Evolutionary conservation across 257 asterid genomes (phyloP).

Genomic region (Euphrasia confusa): DNA sequence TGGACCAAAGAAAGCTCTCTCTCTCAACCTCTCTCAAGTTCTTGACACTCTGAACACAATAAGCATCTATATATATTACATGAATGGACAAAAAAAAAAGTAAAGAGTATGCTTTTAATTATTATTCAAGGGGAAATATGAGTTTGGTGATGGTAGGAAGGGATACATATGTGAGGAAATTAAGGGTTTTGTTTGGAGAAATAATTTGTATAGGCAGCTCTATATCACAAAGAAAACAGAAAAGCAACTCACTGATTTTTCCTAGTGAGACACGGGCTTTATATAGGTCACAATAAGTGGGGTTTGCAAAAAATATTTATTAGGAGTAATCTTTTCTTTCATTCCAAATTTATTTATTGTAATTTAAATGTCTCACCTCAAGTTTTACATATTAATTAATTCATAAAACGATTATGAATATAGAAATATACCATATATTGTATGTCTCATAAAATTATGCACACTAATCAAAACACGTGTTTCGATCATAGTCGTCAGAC

Average conservation of each 20-base stretch:
- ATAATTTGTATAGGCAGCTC: background rate
- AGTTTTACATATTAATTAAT: too few species aligned
- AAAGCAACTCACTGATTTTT: conserved; percentile 8
- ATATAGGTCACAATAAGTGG: conserved; percentile 38
- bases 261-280: conserved; percentile 23
- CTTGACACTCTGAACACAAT: too few species aligned
- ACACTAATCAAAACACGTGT: background rate
- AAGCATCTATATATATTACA: too few species aligned
- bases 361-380: too few species aligned
- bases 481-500: conserved; percentile 17
- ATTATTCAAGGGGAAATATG: background rate
- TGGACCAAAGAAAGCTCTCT: conserved; percentile 99
- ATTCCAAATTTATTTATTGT: too few species aligned
- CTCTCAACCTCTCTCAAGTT: background rate
- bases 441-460: too few species aligned
- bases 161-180: background rate
- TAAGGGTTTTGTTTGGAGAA: background rate
- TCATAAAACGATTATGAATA: too few species aligned
- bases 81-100: background rate
- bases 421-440: too few species aligned
- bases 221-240: background rate
- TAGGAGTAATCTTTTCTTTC: background rate
- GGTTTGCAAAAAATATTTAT: conserved; percentile 26
- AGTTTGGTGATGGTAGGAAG: background rate
- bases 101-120: background rate